A percentile compares a stretch with the other conserved stretches of the same genome.
phyloP scores from a whole-genome alignment of 2,329 filamentous ascomycete species.

The Claviceps africana region DNA sequence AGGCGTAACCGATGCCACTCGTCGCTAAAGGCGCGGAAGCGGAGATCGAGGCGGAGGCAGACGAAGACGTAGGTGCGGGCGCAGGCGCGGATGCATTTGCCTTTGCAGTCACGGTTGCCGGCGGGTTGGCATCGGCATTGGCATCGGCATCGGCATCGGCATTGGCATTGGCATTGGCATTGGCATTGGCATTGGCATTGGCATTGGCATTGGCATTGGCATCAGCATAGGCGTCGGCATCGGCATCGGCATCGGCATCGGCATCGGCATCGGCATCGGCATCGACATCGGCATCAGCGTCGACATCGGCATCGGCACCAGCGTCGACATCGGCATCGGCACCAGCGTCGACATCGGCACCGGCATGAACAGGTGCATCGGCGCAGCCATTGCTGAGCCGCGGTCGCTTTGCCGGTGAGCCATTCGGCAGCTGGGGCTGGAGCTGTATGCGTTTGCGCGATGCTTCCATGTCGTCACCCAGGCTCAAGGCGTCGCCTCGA shows the following conservation, averaged over 20 bases:
- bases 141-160: slow-evolving; percentile 9
- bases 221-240: slow-evolving; percentile 15
- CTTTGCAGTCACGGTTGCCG: slow-evolving; percentile 9
- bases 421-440: slow-evolving; percentile 31
- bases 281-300: slow-evolving; percentile 9
- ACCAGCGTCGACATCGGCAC: slow-evolving; percentile 9
- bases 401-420: slow-evolving; percentile 43
- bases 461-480: slow-evolving; percentile 25
- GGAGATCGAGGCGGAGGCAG: slow-evolving; percentile 16
- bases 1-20: background rate
- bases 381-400: slow-evolving; percentile 50
- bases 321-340: slow-evolving; percentile 9
- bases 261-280: slow-evolving; percentile 9
- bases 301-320: slow-evolving; percentile 8
- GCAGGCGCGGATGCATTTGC: slow-evolving; percentile 15
- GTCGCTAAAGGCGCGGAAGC: slow-evolving; percentile 25
- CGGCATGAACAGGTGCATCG: slow-evolving; percentile 27
- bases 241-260: slow-evolving; percentile 9
- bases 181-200: slow-evolving; percentile 9
- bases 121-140: slow-evolving; percentile 9
- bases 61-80: background rate
- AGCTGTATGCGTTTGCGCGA: slow-evolving; percentile 37
- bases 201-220: slow-evolving; percentile 9
- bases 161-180: slow-evolving; percentile 9
- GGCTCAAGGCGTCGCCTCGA: slow-evolving; percentile 22